A percentile compares a stretch with the other conserved stretches of the same genome.
Evolutionary conservation across 2,329 filamentous ascomycete species (phyloP).

Genomic region (Monosporascus sp.): DNA sequence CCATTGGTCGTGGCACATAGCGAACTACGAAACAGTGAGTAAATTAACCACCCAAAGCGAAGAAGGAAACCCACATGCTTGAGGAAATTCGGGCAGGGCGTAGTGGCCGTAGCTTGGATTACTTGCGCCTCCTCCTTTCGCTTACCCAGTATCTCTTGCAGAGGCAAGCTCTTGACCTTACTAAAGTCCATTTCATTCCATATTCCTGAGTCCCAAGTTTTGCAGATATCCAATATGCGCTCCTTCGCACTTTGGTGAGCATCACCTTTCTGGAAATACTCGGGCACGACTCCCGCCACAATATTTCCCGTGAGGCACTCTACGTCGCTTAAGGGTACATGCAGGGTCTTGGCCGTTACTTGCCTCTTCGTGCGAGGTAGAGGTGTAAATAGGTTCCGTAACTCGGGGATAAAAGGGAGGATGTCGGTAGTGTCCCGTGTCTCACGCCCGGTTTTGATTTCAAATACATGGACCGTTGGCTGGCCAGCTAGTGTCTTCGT

Average conservation of each 20-base stretch:
- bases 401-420: slow-evolving; percentile 71
- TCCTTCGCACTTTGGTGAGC: slow-evolving; percentile 52
- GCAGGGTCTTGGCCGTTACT: slow-evolving; percentile 61
- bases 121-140: slow-evolving; percentile 57
- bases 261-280: slow-evolving; percentile 51
- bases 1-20: slow-evolving; percentile 96
- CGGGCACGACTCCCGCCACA: slow-evolving; percentile 52
- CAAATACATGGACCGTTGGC: slow-evolving; percentile 71
- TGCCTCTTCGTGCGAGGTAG: slow-evolving; percentile 62
- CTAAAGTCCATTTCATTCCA: slow-evolving; percentile 84
- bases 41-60: slow-evolving; percentile 3
- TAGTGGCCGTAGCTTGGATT: slow-evolving; percentile 59
- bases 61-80: slow-evolving; percentile 69
- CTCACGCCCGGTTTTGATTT: slow-evolving; percentile 64
- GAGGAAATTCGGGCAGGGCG: slow-evolving; percentile 70
- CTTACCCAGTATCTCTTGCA: slow-evolving; percentile 74
- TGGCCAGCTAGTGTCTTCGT: slow-evolving; percentile 50
- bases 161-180: slow-evolving; percentile 73
- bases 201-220: slow-evolving; percentile 64
- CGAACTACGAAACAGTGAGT: slow-evolving; percentile 60
- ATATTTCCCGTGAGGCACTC: slow-evolving; percentile 76
- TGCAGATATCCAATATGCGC: slow-evolving; percentile 62
- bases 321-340: slow-evolving; percentile 70
- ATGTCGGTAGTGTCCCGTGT: slow-evolving; percentile 77
- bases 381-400: slow-evolving; percentile 61